These are phyloP conservation scores for Ehretia macrophylla DNA, from an alignment of 257 asterid species.

Conservation along the genomic window DNA sequence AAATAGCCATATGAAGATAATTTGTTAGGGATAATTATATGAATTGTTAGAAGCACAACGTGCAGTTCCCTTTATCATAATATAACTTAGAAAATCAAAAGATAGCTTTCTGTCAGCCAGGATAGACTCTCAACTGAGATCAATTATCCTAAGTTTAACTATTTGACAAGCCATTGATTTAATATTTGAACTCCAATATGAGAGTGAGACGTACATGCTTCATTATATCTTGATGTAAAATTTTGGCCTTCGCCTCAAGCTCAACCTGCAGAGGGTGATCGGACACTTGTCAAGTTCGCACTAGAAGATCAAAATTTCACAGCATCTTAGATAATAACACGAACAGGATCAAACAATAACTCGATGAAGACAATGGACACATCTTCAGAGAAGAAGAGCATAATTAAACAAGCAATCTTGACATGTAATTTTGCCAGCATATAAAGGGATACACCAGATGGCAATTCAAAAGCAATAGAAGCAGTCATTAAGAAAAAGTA, in stretches of 20 bases:
- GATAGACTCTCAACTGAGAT: too few relatives aligned
- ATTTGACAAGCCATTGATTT: not conserved
- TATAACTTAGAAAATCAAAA: too few relatives aligned
- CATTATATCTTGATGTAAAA: slow-evolving; percentile 70
- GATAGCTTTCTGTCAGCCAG: too few relatives aligned
- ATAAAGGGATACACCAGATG: too few relatives aligned
- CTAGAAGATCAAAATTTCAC: not conserved
- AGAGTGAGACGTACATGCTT: slow-evolving; percentile 51
- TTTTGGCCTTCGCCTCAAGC: slow-evolving; percentile 63
- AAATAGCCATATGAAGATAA: too few relatives aligned
- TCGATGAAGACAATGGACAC: not conserved
- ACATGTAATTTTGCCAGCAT: too few relatives aligned
- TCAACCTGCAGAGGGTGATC: slow-evolving; percentile 49
- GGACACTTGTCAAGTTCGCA: not conserved
- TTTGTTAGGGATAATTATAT: too few relatives aligned
- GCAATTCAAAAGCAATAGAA: not conserved
- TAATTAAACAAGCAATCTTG: not conserved
- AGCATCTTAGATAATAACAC: not conserved
- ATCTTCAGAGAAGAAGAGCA: not conserved
- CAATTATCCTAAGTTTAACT: too few relatives aligned
- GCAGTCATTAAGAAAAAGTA: not conserved
- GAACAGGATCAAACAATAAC: not conserved
- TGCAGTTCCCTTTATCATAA: too few relatives aligned
- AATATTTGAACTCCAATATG: too few relatives aligned
- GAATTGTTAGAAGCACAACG: too few relatives aligned